Percentiles rank a stretch among this genome's conserved stretches.
Conservation (phyloP, 75 land plant species). For the Pinus taeda region DNA sequence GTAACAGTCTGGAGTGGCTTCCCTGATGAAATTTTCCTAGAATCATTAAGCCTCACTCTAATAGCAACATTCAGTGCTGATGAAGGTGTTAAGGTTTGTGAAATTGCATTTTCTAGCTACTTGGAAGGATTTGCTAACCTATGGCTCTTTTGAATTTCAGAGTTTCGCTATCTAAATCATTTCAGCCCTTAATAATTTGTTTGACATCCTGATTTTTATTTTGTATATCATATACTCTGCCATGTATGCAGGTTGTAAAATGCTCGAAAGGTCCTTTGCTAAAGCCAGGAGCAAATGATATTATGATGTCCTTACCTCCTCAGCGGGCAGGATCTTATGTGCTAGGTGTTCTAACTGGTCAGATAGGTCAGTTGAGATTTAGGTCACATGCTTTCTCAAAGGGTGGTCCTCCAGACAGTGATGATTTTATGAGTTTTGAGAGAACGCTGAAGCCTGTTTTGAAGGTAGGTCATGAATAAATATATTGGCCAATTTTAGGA, state of each 20-base stretch:
- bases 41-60: conserved; percentile 81
- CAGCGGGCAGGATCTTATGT: conserved; percentile 96
- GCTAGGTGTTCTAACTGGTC: conserved; percentile 89
- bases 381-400: conserved; percentile 93
- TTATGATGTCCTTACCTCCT: conserved; percentile 68
- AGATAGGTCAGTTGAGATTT: conserved; percentile 79
- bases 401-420: conserved; percentile 86
- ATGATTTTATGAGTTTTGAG: conserved; percentile 94
- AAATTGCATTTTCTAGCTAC: background rate
- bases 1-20: conserved; percentile 98
- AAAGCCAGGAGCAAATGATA: conserved; percentile 79
- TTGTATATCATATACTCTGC: background rate
- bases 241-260: conserved; percentile 59
- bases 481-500: background rate
- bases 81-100: conserved; percentile 87
- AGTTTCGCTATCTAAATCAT: conserved; percentile 4
- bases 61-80: conserved; percentile 69
- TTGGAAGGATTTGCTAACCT: background rate
- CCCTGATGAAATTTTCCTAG: conserved; percentile 84
- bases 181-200: background rate
- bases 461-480: conserved; percentile 45
- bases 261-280: conserved; percentile 56
- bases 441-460: conserved; percentile 89
- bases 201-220: background rate
- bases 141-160: conserved; percentile 4